phyloP scores from a whole-genome alignment of 192 early-diverging fungal species.

The Gaertneriomyces semiglobifer region DNA sequence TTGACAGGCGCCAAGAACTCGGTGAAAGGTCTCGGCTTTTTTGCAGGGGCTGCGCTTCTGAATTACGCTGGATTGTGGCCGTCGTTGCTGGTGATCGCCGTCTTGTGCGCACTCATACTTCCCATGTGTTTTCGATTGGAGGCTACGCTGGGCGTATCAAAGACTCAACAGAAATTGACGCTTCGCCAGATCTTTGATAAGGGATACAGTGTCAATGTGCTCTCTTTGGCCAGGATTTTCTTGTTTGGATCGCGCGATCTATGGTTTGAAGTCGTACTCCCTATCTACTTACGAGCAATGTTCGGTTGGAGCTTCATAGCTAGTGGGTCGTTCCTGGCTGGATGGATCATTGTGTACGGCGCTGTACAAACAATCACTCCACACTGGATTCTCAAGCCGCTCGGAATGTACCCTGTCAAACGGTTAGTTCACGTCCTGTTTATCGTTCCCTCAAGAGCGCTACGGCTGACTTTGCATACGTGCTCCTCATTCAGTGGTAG shows the following conservation, averaged over 20 bases:
- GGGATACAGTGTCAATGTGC: slow-evolving; percentile 22
- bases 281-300: slow-evolving; percentile 34
- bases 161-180: slow-evolving; percentile 10
- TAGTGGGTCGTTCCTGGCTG: slow-evolving; percentile 37
- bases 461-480: neutral
- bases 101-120: slow-evolving; percentile 9
- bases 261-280: slow-evolving; percentile 45
- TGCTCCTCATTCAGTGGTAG: slow-evolving; percentile 5
- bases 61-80: slow-evolving; percentile 31
- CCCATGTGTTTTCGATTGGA: slow-evolving; percentile 28
- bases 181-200: slow-evolving; percentile 31
- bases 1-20: slow-evolving; percentile 50
- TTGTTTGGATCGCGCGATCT: slow-evolving; percentile 44
- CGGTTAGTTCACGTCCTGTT: slow-evolving; percentile 2
- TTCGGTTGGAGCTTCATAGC: slow-evolving; percentile 39
- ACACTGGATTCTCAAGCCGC: slow-evolving; percentile 25
- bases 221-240: slow-evolving; percentile 49
- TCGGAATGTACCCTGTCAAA: slow-evolving; percentile 23
- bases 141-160: slow-evolving; percentile 22
- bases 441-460: neutral
- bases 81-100: slow-evolving; percentile 34
- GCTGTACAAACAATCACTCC: slow-evolving; percentile 43
- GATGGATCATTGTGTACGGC: slow-evolving; percentile 48
- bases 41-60: slow-evolving; percentile 37
- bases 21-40: slow-evolving; percentile 48